A percentile compares a stretch with the other conserved stretches of the same genome.
Evolutionary conservation across 441 rosid genomes (phyloP).

Genomic region (Adansonia grandidieri): DNA sequence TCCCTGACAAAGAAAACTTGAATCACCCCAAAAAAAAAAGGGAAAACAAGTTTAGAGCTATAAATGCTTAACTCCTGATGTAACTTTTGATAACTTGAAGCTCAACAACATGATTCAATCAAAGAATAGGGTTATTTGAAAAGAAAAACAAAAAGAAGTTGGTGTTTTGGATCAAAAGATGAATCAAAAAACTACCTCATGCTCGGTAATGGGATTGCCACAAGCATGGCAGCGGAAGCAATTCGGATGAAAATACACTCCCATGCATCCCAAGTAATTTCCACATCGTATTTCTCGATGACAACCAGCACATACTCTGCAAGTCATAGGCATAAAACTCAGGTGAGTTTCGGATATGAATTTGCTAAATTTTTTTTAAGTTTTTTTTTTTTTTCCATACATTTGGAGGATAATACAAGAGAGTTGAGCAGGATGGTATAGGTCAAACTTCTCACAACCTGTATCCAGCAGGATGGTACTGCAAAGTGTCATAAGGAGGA

Average conservation of each 20-base stretch:
- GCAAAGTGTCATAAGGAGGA: constrained; percentile 57
- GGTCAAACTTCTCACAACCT: background rate
- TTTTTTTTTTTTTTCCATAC: no score
- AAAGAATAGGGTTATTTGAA: background rate
- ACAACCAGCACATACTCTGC: constrained; percentile 83
- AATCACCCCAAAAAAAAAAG: constrained; percentile 44
- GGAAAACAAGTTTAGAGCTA: constrained; percentile 26
- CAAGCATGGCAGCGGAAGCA: constrained; percentile 80
- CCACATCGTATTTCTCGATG: constrained; percentile 60
- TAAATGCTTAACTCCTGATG: background rate
- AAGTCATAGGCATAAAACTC: constrained; percentile 17
- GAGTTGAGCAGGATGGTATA: no score
- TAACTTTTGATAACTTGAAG: background rate
- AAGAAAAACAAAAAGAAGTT: background rate
- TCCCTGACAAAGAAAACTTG: constrained; percentile 84
- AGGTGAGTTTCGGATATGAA: no score
- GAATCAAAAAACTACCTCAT: constrained; percentile 55
- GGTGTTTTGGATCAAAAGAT: background rate
- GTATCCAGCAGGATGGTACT: constrained; percentile 39
- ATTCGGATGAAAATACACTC: constrained; percentile 78
- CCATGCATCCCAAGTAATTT: constrained; percentile 82
- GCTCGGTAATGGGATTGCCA: constrained; percentile 71
- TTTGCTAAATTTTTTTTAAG: no score
- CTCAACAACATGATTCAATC: no score
- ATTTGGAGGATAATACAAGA: no score